Evolutionary conservation across 225 moss, liverwort and hornwort species (phyloP).

Genomic region (Polytrichum formosum): DNA sequence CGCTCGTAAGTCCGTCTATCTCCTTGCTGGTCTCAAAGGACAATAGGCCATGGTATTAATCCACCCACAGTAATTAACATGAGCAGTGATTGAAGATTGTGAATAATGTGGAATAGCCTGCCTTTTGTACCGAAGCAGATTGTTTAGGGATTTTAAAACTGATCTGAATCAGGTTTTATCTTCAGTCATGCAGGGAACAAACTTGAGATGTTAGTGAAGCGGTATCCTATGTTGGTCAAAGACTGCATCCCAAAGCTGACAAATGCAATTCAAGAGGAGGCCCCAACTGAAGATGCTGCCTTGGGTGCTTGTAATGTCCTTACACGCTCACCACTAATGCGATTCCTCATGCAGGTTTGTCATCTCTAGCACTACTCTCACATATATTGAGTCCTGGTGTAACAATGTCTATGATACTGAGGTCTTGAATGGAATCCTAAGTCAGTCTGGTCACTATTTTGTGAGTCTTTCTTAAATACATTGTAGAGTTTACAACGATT

Average conservation of each 20-base stretch:
- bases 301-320: slow-evolving; percentile 77
- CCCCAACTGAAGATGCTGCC: slow-evolving; percentile 78
- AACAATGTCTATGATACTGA: too few species aligned
- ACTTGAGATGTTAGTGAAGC: slow-evolving; percentile 58
- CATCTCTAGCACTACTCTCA: not conserved
- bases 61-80: too few species aligned
- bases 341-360: slow-evolving; percentile 63
- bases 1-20: slow-evolving; percentile 43
- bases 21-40: too few species aligned
- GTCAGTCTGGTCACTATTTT: too few species aligned
- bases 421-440: too few species aligned
- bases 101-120: too few species aligned
- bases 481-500: too few species aligned
- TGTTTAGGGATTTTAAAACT: not conserved
- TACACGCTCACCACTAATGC: slow-evolving; percentile 50
- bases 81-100: too few species aligned
- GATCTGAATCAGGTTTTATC: not conserved
- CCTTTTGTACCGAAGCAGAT: too few species aligned
- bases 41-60: too few species aligned
- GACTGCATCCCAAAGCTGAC: slow-evolving; percentile 76
- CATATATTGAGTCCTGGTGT: too few species aligned
- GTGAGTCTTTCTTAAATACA: too few species aligned
- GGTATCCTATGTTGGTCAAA: slow-evolving; percentile 66
- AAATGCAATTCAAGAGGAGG: slow-evolving; percentile 59
- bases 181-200: slow-evolving; percentile 55